Evolutionary conservation across 306 rosid genomes (phyloP).

Genomic region (Quillaja saponaria): DNA sequence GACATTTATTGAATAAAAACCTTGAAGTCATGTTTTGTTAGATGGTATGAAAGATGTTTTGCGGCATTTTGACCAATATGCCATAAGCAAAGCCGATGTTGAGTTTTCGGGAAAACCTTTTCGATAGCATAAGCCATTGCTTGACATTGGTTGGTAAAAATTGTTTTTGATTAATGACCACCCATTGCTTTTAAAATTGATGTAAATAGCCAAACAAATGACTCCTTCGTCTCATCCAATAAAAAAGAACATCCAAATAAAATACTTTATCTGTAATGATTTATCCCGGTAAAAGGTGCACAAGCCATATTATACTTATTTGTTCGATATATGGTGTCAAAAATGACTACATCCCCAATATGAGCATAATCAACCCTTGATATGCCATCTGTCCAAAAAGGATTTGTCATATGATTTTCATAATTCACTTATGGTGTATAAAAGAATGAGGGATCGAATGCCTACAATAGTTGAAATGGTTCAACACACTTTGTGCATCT

Average conservation of each 20-base stretch:
- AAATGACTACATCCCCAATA: neutral
- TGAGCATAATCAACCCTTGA: neutral
- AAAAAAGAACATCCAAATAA: constrained; percentile 4
- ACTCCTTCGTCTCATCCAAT: constrained; percentile 3
- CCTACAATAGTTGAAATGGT: neutral
- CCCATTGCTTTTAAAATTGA: constrained; percentile 4
- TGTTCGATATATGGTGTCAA: neutral
- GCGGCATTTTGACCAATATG: constrained; percentile 3
- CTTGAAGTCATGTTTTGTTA: neutral
- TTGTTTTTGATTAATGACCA: neutral
- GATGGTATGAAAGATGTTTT: neutral
- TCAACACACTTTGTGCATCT: neutral
- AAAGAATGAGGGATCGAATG: neutral
- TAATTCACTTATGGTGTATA: neutral
- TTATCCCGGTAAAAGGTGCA: neutral
- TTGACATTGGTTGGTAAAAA: constrained; percentile 4
- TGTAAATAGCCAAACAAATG: constrained; percentile 14
- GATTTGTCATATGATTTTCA: neutral
- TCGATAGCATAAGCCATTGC: constrained; percentile 12
- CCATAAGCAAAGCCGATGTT: neutral
- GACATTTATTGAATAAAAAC: neutral
- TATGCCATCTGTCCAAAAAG: neutral
- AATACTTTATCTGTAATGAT: constrained; percentile 6
- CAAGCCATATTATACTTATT: constrained; percentile 4
- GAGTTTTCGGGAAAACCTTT: neutral